Conservation (phyloP, 768 basidiomycete species). For the Collybia nuda region DNA sequence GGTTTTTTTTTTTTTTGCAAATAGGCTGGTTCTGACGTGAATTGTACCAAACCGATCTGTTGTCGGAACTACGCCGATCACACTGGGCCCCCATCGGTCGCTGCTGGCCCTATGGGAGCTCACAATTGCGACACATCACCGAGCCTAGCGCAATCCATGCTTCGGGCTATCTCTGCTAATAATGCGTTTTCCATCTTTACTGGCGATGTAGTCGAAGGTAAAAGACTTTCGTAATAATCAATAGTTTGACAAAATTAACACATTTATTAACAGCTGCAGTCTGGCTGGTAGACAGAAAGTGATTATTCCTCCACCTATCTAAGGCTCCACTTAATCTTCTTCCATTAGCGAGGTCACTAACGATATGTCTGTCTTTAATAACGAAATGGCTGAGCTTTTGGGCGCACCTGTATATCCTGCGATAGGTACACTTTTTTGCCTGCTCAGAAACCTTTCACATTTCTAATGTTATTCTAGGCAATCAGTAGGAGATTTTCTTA, state of each 20-base stretch:
- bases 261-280: constrained; percentile 36
- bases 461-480: constrained; percentile 29
- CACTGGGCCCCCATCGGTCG: constrained; percentile 30
- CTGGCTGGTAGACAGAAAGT: constrained; percentile 49
- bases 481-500: constrained; percentile 37
- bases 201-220: constrained; percentile 64
- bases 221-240: constrained; percentile 2
- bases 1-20: too few species aligned
- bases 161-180: constrained; percentile 38
- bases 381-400: constrained; percentile 40
- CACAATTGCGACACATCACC: constrained; percentile 54
- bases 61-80: constrained; percentile 51
- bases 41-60: constrained; percentile 64
- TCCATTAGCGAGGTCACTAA: constrained; percentile 38
- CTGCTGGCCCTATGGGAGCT: constrained; percentile 51
- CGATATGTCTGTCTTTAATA: constrained; percentile 46
- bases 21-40: constrained; percentile 51
- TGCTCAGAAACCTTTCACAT: neutral
- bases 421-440: constrained; percentile 34
- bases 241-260: neutral
- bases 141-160: constrained; percentile 48
- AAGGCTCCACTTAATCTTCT: neutral
- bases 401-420: constrained; percentile 45
- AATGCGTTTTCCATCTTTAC: constrained; percentile 59
- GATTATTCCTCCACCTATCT: constrained; percentile 9